Conservation (phyloP, 2,329 filamentous ascomycete genomes). For the Cytospora leucostoma region DNA sequence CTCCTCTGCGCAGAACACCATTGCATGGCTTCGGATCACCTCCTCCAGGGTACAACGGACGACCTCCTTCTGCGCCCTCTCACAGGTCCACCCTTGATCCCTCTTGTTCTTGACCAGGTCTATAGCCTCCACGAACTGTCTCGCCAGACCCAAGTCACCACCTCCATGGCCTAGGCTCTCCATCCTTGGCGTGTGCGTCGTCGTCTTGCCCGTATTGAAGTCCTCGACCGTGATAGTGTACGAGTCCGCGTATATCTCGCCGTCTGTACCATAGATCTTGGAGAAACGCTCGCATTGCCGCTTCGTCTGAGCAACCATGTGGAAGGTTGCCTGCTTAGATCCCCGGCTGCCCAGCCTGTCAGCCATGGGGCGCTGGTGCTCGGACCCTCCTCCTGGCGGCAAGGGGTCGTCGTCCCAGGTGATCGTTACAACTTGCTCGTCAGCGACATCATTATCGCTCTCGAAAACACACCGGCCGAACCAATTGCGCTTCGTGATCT, state of each 20-base stretch:
- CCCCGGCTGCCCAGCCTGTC: constrained; percentile 48
- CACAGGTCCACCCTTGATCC: constrained; percentile 64
- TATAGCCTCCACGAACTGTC: constrained; percentile 81
- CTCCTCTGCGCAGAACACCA: constrained; percentile 93
- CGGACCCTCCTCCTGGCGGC: constrained; percentile 24
- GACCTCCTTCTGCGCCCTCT: constrained; percentile 71
- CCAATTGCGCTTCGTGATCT: constrained; percentile 64
- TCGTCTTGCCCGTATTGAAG: constrained; percentile 61
- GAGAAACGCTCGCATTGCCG: constrained; percentile 85
- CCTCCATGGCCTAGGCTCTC: constrained; percentile 68
- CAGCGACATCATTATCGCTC: constrained; percentile 87
- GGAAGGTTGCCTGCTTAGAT: constrained; percentile 84
- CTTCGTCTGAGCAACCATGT: constrained; percentile 91
- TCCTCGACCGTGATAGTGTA: constrained; percentile 73
- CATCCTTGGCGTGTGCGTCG: constrained; percentile 60
- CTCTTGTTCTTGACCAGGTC: constrained; percentile 76
- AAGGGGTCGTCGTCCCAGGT: constrained; percentile 76
- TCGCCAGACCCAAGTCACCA: constrained; percentile 76
- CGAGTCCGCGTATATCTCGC: constrained; percentile 86
- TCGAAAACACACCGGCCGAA: constrained; percentile 97
- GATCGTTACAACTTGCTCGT: constrained; percentile 88
- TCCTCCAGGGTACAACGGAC: constrained; percentile 87
- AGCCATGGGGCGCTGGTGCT: constrained; percentile 14
- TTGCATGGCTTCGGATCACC: constrained; percentile 82
- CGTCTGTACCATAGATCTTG: constrained; percentile 80